Percentiles rank a stretch among this genome's conserved stretches.
Conservation (phyloP, 2,329 filamentous ascomycete species). For the Diplodia sapinea region DNA sequence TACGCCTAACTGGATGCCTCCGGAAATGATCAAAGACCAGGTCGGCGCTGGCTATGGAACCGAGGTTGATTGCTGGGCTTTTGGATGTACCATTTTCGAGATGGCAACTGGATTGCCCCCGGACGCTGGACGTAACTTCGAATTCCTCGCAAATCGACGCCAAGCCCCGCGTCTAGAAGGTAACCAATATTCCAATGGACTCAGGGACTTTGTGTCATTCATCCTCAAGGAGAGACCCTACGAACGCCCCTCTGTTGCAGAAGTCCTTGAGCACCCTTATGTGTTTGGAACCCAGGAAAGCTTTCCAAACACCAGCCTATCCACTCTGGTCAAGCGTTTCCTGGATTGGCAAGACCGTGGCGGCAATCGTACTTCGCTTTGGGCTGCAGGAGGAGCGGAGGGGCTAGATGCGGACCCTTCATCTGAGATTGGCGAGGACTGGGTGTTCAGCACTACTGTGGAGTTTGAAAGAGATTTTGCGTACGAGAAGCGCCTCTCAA, state of each 20-base stretch:
- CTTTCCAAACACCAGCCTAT: constrained; percentile 69
- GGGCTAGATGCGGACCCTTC: constrained; percentile 57
- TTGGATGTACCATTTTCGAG: constrained; percentile 80
- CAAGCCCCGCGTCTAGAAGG: constrained; percentile 71
- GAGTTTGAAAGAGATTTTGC: constrained; percentile 62
- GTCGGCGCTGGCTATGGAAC: constrained; percentile 51
- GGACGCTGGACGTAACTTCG: constrained; percentile 53
- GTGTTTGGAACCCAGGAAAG: constrained; percentile 66
- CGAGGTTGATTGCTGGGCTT: constrained; percentile 79
- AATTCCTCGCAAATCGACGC: constrained; percentile 64
- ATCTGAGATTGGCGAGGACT: constrained; percentile 58
- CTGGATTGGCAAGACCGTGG: constrained; percentile 77
- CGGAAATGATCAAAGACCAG: constrained; percentile 65
- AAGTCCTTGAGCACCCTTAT: constrained; percentile 73
- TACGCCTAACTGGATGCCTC: constrained; percentile 86
- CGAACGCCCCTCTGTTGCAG: constrained; percentile 71
- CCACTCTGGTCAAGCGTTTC: constrained; percentile 72
- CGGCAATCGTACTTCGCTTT: constrained; percentile 70
- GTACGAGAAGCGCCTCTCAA: constrained; percentile 53
- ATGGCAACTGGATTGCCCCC: constrained; percentile 76
- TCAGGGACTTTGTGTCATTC: constrained; percentile 74
- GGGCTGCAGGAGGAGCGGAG: constrained; percentile 62
- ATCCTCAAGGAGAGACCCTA: constrained; percentile 73
- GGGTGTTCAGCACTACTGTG: constrained; percentile 70
- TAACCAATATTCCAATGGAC: constrained; percentile 69